Evolutionary conservation across 2,329 filamentous ascomycete genomes (phyloP).

Genomic region (Chaetomium sp.): DNA sequence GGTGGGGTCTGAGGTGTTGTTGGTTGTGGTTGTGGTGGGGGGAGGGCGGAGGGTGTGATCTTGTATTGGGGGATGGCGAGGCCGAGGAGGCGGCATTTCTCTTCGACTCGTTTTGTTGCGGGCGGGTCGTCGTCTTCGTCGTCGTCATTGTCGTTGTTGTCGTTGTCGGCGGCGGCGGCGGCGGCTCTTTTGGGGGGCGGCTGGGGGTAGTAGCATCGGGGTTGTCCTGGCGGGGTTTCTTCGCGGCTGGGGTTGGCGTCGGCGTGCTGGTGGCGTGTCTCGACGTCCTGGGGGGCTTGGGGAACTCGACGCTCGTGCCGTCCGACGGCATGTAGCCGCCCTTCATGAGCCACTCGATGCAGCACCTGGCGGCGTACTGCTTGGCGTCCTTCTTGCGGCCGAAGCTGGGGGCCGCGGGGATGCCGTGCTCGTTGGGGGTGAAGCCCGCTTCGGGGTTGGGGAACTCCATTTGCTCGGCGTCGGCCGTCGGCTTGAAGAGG

Average conservation of each 20-base stretch:
- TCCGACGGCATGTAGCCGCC: conserved; percentile 37
- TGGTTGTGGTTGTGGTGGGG: too few relatives aligned
- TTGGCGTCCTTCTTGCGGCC: conserved; percentile 56
- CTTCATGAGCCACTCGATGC: conserved; percentile 42
- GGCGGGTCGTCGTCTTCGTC: conserved; percentile 22
- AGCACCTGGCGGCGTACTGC: conserved; percentile 54
- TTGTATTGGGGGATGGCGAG: conserved; percentile 42
- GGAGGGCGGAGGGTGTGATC: conserved; percentile 31
- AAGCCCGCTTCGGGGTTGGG: conserved; percentile 38
- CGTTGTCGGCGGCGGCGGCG: conserved; percentile 4
- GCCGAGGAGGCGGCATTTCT: conserved; percentile 42
- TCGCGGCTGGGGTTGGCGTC: neutral
- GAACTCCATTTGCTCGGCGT: conserved; percentile 32
- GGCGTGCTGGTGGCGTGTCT: neutral
- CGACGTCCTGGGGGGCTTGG: conserved; percentile 14
- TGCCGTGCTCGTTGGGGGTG: conserved; percentile 26
- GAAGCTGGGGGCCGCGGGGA: conserved; percentile 43
- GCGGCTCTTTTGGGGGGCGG: neutral
- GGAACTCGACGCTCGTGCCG: conserved; percentile 30
- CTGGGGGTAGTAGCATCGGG: neutral
- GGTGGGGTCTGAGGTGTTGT: too few relatives aligned
- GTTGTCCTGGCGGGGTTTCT: neutral
- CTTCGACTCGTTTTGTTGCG: conserved; percentile 36
- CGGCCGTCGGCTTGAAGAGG: neutral
- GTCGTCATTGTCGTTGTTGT: neutral